Conservation (phyloP, 2,329 filamentous ascomycete species). For the Epichloe elymi region DNA sequence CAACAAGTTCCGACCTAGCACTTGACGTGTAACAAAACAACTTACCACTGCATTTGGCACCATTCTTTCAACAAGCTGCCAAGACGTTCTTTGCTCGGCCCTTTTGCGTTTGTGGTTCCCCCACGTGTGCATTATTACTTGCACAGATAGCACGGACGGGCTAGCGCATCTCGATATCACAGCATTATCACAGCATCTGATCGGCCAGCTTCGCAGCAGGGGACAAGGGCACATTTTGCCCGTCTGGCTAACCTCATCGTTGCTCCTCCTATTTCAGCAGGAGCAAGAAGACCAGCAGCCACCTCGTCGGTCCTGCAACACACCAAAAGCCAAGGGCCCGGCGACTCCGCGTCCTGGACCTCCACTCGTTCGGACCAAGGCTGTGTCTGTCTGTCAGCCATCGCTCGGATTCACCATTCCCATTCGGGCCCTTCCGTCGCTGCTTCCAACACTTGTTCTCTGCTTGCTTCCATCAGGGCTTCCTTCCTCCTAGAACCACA, state of each 20-base stretch:
- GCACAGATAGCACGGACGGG: neutral
- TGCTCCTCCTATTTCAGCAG: neutral
- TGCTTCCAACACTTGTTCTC: neutral
- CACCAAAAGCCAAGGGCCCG: neutral
- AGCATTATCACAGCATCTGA: neutral
- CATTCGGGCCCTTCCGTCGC: neutral
- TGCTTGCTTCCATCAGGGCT: constrained; percentile 3
- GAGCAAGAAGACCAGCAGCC: neutral
- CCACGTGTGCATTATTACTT: neutral
- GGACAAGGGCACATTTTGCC: neutral
- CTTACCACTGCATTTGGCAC: too few relatives aligned
- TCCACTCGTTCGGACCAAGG: neutral
- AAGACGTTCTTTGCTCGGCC: neutral
- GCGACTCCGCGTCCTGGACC: constrained; percentile 4
- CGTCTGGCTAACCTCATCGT: neutral
- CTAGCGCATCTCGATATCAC: neutral
- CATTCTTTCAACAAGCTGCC: neutral
- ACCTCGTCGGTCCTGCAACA: neutral
- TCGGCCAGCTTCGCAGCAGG: neutral
- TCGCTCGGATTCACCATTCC: neutral
- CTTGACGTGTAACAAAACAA: neutral
- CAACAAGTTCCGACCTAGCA: neutral
- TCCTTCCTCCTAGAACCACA: neutral
- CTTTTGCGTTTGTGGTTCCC: neutral
- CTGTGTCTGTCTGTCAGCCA: neutral